Base-by-base conservation (phyloP, 768 basidiomycete species). In the Suillus placidus region DNA sequence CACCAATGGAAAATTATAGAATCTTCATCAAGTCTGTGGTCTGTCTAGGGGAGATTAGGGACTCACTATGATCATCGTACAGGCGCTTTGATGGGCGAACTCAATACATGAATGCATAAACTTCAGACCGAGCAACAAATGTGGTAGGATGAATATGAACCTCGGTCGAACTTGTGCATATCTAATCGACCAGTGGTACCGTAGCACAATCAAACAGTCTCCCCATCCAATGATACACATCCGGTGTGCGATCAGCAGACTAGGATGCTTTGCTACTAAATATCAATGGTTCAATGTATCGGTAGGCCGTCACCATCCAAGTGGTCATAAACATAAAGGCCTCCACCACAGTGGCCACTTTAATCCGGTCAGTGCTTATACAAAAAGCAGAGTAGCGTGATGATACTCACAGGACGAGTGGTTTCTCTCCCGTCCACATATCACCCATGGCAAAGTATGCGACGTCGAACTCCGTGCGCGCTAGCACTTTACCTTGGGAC, bases 371-470 rank as follows among this genome's bases (percentile, higher is more conserved):
- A 60, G 42, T 40, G 32, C 23, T 61, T 49, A 23, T 9, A 30
- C 30, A 16, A 42, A 56, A 49, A 18, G 40, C 42, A 64, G 58
- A 47, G 32, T 14, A 57, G 8, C 16, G 32, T 57, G 35, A 47
- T 68, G 63, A 69, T 40, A 81, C 82, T 68, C 74, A 92, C 90
- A 90, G 82, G 63, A 92, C 77, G 2, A 92, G 77, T 7, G 84
- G 79, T 64, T 84, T 77, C 69, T 91, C 87, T 4, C 82, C 82
- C 35, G 77, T 74, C 62, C 75, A 82, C 9, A 77, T 73, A 69
- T 90, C 84, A 6, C 90, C 90, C 16, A 90, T 66, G 2, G 83
- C 80, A 71, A 91, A 90, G 65, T 82, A 75, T 0, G 80, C 85
- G 32, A 91, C 78, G 69, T 91, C 88, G 14, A 83, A 84, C 67